Evolutionary conservation across 192 early-diverging fungal genomes (phyloP).

Genomic region (Fimicolochytrium jonesii): DNA sequence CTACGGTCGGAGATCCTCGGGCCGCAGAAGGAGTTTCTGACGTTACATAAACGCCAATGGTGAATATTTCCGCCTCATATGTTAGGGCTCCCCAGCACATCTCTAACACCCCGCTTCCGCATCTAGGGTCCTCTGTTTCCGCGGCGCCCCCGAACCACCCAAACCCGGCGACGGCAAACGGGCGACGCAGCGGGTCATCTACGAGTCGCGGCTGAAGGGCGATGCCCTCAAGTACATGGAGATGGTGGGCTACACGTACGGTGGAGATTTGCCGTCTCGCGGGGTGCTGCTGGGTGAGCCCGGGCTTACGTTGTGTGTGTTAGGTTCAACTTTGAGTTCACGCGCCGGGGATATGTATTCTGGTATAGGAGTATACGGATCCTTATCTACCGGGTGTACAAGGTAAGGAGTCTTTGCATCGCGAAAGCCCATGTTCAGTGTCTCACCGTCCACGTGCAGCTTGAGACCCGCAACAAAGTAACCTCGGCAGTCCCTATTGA

Average conservation of each 20-base stretch:
- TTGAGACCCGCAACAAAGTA: slow-evolving; percentile 34
- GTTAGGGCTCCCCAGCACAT: neutral
- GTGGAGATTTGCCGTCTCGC: neutral
- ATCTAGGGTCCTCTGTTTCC: slow-evolving; percentile 53
- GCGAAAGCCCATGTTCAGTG: too few species aligned
- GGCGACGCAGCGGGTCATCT: slow-evolving; percentile 59
- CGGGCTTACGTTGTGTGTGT: neutral
- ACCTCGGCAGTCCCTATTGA: slow-evolving; percentile 41
- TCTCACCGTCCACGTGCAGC: neutral
- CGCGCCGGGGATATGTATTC: slow-evolving; percentile 60
- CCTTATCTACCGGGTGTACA: slow-evolving; percentile 56
- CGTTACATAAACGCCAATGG: slow-evolving; percentile 22
- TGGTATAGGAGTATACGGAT: slow-evolving; percentile 53
- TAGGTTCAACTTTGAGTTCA: slow-evolving; percentile 60
- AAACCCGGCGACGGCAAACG: slow-evolving; percentile 45
- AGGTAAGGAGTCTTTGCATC: slow-evolving; percentile 17
- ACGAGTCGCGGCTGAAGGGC: slow-evolving; percentile 56
- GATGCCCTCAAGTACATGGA: slow-evolving; percentile 66
- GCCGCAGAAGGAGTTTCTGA: slow-evolving; percentile 18
- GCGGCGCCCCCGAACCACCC: slow-evolving; percentile 70
- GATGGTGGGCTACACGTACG: slow-evolving; percentile 67
- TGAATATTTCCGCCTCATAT: neutral
- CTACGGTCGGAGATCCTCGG: slow-evolving; percentile 38
- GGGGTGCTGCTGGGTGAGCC: neutral
- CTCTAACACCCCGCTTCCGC: neutral